Conservation (phyloP, 1,284 basidiomycete species). For the Puccinia sorghi region DNA sequence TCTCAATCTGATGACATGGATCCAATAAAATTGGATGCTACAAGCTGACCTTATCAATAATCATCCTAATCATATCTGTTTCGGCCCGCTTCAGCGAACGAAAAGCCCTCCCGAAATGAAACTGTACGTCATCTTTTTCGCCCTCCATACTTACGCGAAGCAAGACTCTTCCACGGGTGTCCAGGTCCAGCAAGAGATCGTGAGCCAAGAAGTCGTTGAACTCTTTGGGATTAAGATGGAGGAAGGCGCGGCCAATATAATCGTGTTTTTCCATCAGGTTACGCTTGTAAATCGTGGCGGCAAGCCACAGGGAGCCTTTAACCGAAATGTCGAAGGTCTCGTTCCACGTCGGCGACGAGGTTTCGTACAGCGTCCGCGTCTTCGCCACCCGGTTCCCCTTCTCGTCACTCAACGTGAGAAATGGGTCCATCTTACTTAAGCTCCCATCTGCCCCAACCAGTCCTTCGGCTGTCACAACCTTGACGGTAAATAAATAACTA, state of each 20-base stretch:
- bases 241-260: slow-evolving; percentile 84
- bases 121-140: slow-evolving; percentile 95
- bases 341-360: slow-evolving; percentile 87
- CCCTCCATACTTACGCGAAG: slow-evolving; percentile 96
- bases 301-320: slow-evolving; percentile 79
- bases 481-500: slow-evolving; percentile 86
- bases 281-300: slow-evolving; percentile 89
- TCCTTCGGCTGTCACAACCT: slow-evolving; percentile 84
- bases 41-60: slow-evolving; percentile 83
- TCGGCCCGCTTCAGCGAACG: slow-evolving; percentile 90
- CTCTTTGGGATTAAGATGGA: slow-evolving; percentile 84
- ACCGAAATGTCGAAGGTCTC: slow-evolving; percentile 95
- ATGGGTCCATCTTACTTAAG: slow-evolving; percentile 77
- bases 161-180: slow-evolving; percentile 79
- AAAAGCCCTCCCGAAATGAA: slow-evolving; percentile 96
- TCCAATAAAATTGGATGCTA: not conserved
- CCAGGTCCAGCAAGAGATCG: slow-evolving; percentile 89
- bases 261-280: slow-evolving; percentile 70
- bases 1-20: slow-evolving; percentile 8
- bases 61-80: slow-evolving; percentile 91
- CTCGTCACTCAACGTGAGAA: slow-evolving; percentile 91
- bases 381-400: slow-evolving; percentile 86
- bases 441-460: slow-evolving; percentile 72
- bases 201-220: slow-evolving; percentile 87
- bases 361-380: slow-evolving; percentile 93